A percentile compares a stretch with the other conserved stretches of the same genome.
Conservation (phyloP, 169 alveolate genomes). For the Eimeria praecox region DNA sequence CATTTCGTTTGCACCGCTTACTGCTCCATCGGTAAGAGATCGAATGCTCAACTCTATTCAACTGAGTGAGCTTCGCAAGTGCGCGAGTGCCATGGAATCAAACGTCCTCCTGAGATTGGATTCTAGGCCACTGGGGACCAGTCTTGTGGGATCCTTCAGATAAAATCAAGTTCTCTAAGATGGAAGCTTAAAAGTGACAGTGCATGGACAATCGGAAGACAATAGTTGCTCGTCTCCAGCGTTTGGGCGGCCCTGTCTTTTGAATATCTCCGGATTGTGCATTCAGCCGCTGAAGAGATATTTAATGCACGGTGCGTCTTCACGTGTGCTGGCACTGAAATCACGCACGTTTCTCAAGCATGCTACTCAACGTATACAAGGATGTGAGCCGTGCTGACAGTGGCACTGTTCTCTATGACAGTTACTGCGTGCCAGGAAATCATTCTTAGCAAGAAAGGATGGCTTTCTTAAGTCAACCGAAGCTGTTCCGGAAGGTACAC, state of each 20-base stretch:
- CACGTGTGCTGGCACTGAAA: not conserved
- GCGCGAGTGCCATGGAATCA: not conserved
- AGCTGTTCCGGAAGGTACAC: not conserved
- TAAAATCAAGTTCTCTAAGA: not conserved
- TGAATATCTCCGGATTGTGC: too few species aligned
- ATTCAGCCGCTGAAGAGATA: not conserved
- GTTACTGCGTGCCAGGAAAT: not conserved
- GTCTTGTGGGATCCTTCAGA: not conserved
- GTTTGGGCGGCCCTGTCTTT: too few species aligned
- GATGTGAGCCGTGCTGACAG: not conserved
- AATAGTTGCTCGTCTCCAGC: not conserved
- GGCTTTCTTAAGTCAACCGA: not conserved
- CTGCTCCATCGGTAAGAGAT: not conserved
- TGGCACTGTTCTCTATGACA: not conserved
- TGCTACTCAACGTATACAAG: not conserved
- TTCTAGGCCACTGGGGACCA: too few species aligned
- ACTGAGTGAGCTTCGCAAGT: not conserved
- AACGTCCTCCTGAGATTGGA: not conserved
- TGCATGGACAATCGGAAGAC: not conserved
- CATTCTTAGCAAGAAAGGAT: not conserved
- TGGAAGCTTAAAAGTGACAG: not conserved
- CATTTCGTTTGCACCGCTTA: not conserved
- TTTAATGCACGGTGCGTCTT: not conserved
- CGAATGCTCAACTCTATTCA: not conserved
- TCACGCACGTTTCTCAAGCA: not conserved